Evolutionary conservation across 441 rosid genomes (phyloP).

Genomic region (Arabidopsis hybrid): DNA sequence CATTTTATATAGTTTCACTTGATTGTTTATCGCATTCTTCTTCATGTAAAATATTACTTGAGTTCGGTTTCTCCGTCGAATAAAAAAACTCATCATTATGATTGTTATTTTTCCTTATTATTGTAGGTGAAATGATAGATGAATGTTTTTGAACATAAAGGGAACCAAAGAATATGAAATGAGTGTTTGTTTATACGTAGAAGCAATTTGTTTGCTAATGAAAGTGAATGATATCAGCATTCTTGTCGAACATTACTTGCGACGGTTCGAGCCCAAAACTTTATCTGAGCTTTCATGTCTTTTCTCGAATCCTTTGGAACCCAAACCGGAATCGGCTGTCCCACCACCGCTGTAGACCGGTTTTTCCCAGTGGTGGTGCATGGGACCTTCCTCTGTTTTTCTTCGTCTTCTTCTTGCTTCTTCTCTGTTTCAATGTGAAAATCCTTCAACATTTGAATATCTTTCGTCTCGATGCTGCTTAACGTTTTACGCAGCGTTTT

Average conservation of each 20-base stretch:
- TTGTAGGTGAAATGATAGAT: slow-evolving; percentile 19
- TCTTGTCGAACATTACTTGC: slow-evolving; percentile 76
- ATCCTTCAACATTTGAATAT: slow-evolving; percentile 59
- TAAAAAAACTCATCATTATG: slow-evolving; percentile 12
- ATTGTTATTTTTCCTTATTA: neutral
- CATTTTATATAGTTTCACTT: neutral
- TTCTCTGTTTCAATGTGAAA: slow-evolving; percentile 54
- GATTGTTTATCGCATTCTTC: slow-evolving; percentile 2
- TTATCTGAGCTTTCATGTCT: slow-evolving; percentile 79
- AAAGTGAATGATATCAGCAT: slow-evolving; percentile 41
- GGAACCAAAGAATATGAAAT: slow-evolving; percentile 35
- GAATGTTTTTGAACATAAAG: slow-evolving; percentile 9
- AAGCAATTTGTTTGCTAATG: slow-evolving; percentile 27
- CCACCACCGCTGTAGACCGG: slow-evolving; percentile 53
- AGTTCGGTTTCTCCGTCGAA: neutral
- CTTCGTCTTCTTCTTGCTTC: slow-evolving; percentile 39
- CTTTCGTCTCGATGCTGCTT: slow-evolving; percentile 58
- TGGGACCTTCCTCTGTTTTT: slow-evolving; percentile 30
- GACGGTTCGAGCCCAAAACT: slow-evolving; percentile 86
- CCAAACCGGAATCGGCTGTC: slow-evolving; percentile 60
- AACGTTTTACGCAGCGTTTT: slow-evolving; percentile 54
- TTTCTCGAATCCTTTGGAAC: slow-evolving; percentile 50
- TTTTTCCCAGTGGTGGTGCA: slow-evolving; percentile 33
- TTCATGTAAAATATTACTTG: neutral
- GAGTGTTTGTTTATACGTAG: slow-evolving; percentile 15